phyloP scores from a whole-genome alignment of 73 alveolate species.

The Paramecium biaurelia region DNA sequence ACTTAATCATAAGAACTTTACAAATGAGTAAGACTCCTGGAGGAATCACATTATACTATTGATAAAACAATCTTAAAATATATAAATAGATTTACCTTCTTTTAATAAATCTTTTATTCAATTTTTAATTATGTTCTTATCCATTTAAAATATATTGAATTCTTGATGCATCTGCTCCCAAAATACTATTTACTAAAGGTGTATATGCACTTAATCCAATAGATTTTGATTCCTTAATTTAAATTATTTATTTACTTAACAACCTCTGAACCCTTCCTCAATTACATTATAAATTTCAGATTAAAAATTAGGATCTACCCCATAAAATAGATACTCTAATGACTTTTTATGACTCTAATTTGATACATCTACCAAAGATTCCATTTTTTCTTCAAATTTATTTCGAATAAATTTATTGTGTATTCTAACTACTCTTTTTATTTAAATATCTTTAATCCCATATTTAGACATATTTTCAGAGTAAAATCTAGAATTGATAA shows the following conservation, averaged over 20 bases:
- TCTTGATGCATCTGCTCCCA: slow-evolving; percentile 81
- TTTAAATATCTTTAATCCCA: slow-evolving; percentile 62
- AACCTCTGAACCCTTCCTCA: slow-evolving; percentile 85
- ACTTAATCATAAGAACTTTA: slow-evolving; percentile 77
- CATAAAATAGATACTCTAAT: slow-evolving; percentile 85
- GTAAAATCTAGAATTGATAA: slow-evolving; percentile 66
- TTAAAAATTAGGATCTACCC: slow-evolving; percentile 77
- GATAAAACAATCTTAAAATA: slow-evolving; percentile 33
- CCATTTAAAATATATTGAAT: slow-evolving; percentile 58
- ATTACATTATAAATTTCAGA: slow-evolving; percentile 78
- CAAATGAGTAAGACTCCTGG: slow-evolving; percentile 84
- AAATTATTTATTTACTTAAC: not conserved
- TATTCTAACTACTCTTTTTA: slow-evolving; percentile 74
- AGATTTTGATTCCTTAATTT: slow-evolving; percentile 66
- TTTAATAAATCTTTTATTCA: slow-evolving; percentile 57
- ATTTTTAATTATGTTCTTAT: slow-evolving; percentile 65
- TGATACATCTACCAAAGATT: slow-evolving; percentile 74
- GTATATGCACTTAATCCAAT: slow-evolving; percentile 72
- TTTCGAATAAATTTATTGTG: slow-evolving; percentile 77
- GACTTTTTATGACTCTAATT: slow-evolving; percentile 72
- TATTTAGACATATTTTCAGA: slow-evolving; percentile 59
- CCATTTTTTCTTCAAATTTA: slow-evolving; percentile 79
- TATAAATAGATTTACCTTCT: not conserved
- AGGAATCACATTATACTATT: slow-evolving; percentile 68
- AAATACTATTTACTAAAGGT: slow-evolving; percentile 73